These are phyloP conservation scores for Linnemannia exigua DNA, from an alignment of 192 early-diverging fungal species.

Conservation along the genomic window DNA sequence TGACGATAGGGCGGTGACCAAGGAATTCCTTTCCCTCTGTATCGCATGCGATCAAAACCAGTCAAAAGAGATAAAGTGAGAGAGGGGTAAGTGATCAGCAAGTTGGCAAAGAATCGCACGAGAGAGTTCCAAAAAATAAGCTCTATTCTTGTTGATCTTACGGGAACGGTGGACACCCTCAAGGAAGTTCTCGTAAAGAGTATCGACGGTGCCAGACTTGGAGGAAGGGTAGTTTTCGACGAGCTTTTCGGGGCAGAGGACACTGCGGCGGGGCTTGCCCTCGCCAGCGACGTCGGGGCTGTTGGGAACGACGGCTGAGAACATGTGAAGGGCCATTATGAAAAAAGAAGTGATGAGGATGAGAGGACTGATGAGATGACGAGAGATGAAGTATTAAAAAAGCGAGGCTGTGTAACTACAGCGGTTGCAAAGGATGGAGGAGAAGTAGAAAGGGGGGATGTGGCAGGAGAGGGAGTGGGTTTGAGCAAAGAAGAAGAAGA, in stretches of 20 bases:
- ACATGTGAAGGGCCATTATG: conserved; percentile 29
- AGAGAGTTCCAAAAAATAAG: not conserved
- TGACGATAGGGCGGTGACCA: conserved; percentile 70
- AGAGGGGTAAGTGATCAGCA: not conserved
- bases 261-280: conserved; percentile 64
- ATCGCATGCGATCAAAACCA: too few species aligned
- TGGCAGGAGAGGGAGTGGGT: not conserved
- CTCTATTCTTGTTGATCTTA: conserved; percentile 19
- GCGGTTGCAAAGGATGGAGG: not conserved
- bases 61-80: conserved; percentile 16
- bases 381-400: not conserved
- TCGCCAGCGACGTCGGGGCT: conserved; percentile 70
- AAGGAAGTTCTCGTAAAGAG: conserved; percentile 51
- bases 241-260: conserved; percentile 63
- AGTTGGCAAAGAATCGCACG: too few species aligned
- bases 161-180: conserved; percentile 65
- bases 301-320: conserved; percentile 61
- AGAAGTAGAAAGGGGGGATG: not conserved
- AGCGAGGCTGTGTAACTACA: conserved; percentile 1
- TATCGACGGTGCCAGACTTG: conserved; percentile 28
- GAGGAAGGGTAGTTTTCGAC: conserved; percentile 60
- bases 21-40: conserved; percentile 62
- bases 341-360: not conserved
- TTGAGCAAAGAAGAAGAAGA: not conserved
- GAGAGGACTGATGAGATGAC: not conserved